Conservation (phyloP, 2,329 filamentous ascomycete genomes). For the Hypoxylon rubiginosum region DNA sequence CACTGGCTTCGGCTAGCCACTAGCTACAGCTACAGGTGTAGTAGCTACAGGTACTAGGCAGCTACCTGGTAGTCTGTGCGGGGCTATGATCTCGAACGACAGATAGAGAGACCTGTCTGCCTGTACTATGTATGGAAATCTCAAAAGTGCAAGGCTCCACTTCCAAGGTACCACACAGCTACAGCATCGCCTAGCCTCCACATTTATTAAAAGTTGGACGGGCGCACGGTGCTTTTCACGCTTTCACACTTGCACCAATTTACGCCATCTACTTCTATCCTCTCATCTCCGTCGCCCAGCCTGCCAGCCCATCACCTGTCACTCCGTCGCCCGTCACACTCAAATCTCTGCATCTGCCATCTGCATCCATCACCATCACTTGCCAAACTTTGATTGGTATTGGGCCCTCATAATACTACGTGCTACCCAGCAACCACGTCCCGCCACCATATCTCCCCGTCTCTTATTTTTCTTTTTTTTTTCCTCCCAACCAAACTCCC, state of each 20-base stretch:
- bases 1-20: background rate
- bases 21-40: background rate
- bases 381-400: slow-evolving; percentile 30
- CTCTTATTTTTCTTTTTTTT: background rate
- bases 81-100: slow-evolving; percentile 26
- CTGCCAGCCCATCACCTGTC: slow-evolving; percentile 6
- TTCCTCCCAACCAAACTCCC: background rate
- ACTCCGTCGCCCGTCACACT: slow-evolving; percentile 26
- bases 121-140: no score
- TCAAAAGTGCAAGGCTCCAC: slow-evolving; percentile 10
- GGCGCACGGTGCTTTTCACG: slow-evolving; percentile 24
- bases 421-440: slow-evolving; percentile 4
- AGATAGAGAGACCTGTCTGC: no score
- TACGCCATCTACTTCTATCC: slow-evolving; percentile 15
- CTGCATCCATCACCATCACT: slow-evolving; percentile 32
- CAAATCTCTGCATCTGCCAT: slow-evolving; percentile 13
- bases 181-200: slow-evolving; percentile 21
- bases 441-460: slow-evolving; percentile 1
- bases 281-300: slow-evolving; percentile 5
- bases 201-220: no score
- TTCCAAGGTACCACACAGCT: no score
- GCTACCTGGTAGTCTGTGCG: slow-evolving; percentile 28
- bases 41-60: background rate
- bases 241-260: background rate
- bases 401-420: slow-evolving; percentile 19